Evolutionary conservation across 2,329 filamentous ascomycete species (phyloP).

Genomic region (Sporothrix variecibatus): DNA sequence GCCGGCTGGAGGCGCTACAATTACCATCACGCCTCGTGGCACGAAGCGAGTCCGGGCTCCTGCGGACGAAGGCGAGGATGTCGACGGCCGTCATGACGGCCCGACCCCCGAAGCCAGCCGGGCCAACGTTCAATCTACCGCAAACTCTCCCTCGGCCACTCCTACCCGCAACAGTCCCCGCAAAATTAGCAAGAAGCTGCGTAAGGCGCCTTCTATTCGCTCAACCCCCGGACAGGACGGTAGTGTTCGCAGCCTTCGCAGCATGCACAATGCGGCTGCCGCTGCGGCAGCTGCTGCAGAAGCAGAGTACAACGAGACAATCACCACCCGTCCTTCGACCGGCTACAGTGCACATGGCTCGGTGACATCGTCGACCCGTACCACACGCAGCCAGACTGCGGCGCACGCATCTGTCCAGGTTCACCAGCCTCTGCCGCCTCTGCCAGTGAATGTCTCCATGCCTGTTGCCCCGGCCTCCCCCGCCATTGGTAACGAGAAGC

Average conservation of each 20-base stretch:
- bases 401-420: conserved; percentile 14
- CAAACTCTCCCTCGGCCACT: conserved; percentile 22
- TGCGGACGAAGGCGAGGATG: conserved; percentile 22
- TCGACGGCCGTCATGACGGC: background rate
- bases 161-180: conserved; percentile 30
- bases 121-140: background rate
- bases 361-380: background rate
- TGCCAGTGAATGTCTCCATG: background rate
- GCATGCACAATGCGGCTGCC: conserved; percentile 11
- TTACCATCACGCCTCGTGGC: conserved; percentile 36
- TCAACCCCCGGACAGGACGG: conserved; percentile 12
- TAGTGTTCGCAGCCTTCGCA: conserved; percentile 14
- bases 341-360: background rate
- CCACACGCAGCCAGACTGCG: background rate
- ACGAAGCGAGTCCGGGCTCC: conserved; percentile 52
- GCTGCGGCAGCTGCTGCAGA: background rate
- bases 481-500: background rate
- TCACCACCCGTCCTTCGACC: background rate
- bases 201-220: conserved; percentile 44
- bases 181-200: conserved; percentile 54
- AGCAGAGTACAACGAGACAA: conserved; percentile 4
- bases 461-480: background rate
- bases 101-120: background rate
- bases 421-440: conserved; percentile 24
- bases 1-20: background rate